A percentile compares a stretch with the other conserved stretches of the same genome.
Conservation (phyloP, 2,329 filamentous ascomycete genomes). For the Pseudocercospora macadamiae region DNA sequence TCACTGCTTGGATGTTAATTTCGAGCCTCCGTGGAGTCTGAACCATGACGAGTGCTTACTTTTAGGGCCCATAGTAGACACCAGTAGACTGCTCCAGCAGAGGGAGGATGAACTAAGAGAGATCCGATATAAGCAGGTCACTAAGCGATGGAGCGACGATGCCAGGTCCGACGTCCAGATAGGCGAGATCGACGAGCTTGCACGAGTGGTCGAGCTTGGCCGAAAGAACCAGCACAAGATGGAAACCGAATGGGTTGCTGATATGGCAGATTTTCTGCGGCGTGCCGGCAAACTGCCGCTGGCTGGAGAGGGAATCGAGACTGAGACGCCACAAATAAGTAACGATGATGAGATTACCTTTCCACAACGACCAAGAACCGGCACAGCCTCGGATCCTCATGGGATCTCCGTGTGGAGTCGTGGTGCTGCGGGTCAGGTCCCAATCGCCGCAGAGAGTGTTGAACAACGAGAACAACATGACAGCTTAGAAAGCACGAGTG, state of each 20-base stretch:
- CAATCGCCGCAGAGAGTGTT: too few species aligned
- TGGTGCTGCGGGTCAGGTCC: too few species aligned
- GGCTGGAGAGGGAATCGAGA: neutral
- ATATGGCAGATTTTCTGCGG: neutral
- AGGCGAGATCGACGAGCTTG: neutral
- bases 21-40: neutral
- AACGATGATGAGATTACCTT: neutral
- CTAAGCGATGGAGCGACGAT: neutral
- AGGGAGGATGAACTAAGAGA: neutral
- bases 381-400: too few species aligned
- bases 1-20: neutral
- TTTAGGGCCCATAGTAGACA: neutral
- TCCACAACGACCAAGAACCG: too few species aligned
- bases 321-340: neutral
- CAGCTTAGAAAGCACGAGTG: neutral
- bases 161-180: neutral
- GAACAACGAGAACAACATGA: too few species aligned
- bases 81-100: neutral
- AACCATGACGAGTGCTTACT: neutral
- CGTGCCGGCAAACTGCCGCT: too few species aligned
- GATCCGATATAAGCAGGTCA: neutral
- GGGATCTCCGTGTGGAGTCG: too few species aligned
- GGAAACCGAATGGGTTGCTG: neutral
- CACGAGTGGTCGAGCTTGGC: neutral
- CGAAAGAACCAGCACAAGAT: neutral